A percentile compares a stretch with the other conserved stretches of the same genome.
These are phyloP conservation scores for Ilyonectria sp. DNA, from an alignment of 2,329 filamentous ascomycete species.

Conservation along the genomic window DNA sequence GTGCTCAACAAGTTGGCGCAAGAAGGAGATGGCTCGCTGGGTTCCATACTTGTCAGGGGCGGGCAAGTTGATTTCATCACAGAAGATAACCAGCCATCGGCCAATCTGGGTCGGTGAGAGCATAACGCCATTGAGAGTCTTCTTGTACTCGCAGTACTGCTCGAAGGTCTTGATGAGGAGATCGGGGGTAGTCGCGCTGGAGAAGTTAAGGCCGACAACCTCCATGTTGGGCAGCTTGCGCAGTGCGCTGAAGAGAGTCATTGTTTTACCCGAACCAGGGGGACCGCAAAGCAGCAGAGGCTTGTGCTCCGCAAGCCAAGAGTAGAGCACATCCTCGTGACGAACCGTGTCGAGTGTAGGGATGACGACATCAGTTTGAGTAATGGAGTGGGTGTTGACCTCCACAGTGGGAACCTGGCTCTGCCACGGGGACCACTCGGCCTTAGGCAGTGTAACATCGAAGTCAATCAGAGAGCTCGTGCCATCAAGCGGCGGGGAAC, in stretches of 20 bases:
- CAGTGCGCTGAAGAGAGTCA: constrained; percentile 98
- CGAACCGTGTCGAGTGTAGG: constrained; percentile 97
- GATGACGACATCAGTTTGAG: constrained; percentile 98
- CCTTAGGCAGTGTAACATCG: constrained; percentile 88
- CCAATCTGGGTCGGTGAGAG: constrained; percentile 97
- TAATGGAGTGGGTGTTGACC: constrained; percentile 98
- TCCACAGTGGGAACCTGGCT: constrained; percentile 94
- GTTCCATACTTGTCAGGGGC: constrained; percentile 98
- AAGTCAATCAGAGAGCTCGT: constrained; percentile 94
- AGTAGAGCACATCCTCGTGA: constrained; percentile 99
- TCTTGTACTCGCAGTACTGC: constrained; percentile 99
- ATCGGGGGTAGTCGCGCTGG: constrained; percentile 97
- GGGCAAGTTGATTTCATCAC: constrained; percentile 98
- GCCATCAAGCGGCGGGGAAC: constrained; percentile 84
- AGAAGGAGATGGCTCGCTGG: constrained; percentile 96
- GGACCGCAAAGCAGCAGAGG: constrained; percentile 96
- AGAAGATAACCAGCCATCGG: constrained; percentile 98
- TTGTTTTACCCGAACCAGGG: constrained; percentile 98
- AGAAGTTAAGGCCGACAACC: constrained; percentile 99
- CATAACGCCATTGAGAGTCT: constrained; percentile 95
- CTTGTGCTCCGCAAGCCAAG: constrained; percentile 99
- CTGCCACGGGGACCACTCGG: constrained; percentile 94
- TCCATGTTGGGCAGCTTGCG: constrained; percentile 99
- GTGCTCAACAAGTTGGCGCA: constrained; percentile 97
- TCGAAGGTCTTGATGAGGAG: constrained; percentile 99